Percentiles rank a stretch among this genome's conserved stretches.
Evolutionary conservation across 2,329 filamentous ascomycete genomes (phyloP).

Genomic region (Exophiala oligosperma): DNA sequence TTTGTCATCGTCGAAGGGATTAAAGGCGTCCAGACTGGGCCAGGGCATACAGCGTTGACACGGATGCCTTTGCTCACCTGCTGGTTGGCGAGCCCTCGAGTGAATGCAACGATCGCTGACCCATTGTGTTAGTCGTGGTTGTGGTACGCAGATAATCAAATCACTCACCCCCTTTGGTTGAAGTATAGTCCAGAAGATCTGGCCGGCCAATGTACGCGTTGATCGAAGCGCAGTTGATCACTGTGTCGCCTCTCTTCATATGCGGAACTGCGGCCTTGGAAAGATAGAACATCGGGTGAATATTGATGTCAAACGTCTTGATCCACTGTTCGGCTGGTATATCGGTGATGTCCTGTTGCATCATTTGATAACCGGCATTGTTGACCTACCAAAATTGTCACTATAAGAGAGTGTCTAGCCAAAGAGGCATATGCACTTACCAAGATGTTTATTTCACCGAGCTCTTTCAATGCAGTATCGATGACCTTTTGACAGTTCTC

Average conservation of each 20-base stretch:
- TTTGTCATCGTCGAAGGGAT: conserved; percentile 72
- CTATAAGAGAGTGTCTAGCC: no score
- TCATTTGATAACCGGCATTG: conserved; percentile 75
- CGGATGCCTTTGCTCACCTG: conserved; percentile 70
- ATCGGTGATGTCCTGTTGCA: conserved; percentile 69
- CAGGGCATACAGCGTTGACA: conserved; percentile 75
- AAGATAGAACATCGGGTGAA: conserved; percentile 78
- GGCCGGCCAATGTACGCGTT: conserved; percentile 80
- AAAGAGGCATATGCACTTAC: conserved; percentile 12
- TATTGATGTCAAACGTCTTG: conserved; percentile 78
- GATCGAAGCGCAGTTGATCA: conserved; percentile 84
- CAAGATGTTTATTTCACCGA: conserved; percentile 70
- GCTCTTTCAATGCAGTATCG: conserved; percentile 62
- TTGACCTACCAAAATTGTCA: conserved; percentile 42
- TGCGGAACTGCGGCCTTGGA: conserved; percentile 75
- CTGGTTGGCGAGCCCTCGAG: conserved; percentile 74
- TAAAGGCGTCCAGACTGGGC: conserved; percentile 76
- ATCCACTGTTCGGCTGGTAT: conserved; percentile 76
- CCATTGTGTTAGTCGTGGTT: background rate
- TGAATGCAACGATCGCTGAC: conserved; percentile 74
- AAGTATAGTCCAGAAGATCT: conserved; percentile 79
- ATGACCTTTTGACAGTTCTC: conserved; percentile 70
- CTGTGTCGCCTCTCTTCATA: conserved; percentile 71
- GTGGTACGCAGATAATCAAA: no score
- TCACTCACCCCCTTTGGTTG: conserved; percentile 49